Evolutionary conservation across 495 filamentous ascomycete species (phyloP).

Genomic region (Clohesyomyces aquaticus): DNA sequence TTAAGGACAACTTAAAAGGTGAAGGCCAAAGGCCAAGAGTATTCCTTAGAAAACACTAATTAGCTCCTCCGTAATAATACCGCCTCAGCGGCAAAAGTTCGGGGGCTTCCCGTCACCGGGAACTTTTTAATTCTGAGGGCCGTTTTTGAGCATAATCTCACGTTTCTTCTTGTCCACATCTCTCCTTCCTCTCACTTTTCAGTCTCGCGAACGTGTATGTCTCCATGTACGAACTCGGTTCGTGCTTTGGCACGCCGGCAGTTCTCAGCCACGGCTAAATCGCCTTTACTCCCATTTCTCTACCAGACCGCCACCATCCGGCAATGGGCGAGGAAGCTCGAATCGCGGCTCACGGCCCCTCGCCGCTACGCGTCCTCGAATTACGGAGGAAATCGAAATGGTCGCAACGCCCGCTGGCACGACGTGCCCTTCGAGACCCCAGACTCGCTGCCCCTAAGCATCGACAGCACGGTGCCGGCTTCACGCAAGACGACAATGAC

Average conservation of each 20-base stretch:
- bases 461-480: not conserved
- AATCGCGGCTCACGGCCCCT: slow-evolving; percentile 11
- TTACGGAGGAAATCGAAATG: no score
- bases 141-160: no score
- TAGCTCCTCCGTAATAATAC: no score
- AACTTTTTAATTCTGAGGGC: not conserved
- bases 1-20: no score
- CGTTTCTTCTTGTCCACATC: not conserved
- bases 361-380: slow-evolving; percentile 20
- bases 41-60: no score
- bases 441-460: not conserved
- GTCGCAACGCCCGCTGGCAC: no score
- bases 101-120: not conserved
- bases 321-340: slow-evolving; percentile 25
- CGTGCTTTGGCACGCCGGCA: slow-evolving; percentile 25
- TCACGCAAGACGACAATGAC: slow-evolving; percentile 35
- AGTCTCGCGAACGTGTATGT: no score
- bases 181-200: not conserved
- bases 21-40: no score
- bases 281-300: slow-evolving; percentile 64
- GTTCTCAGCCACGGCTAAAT: slow-evolving; percentile 21
- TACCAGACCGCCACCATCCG: slow-evolving; percentile 62
- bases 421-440: slow-evolving; percentile 50
- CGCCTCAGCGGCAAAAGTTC: not conserved
- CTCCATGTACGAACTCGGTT: slow-evolving; percentile 16